Evolutionary conservation across 106 monocot genomes (phyloP).

Genomic region (Hemerocallis citrina): DNA sequence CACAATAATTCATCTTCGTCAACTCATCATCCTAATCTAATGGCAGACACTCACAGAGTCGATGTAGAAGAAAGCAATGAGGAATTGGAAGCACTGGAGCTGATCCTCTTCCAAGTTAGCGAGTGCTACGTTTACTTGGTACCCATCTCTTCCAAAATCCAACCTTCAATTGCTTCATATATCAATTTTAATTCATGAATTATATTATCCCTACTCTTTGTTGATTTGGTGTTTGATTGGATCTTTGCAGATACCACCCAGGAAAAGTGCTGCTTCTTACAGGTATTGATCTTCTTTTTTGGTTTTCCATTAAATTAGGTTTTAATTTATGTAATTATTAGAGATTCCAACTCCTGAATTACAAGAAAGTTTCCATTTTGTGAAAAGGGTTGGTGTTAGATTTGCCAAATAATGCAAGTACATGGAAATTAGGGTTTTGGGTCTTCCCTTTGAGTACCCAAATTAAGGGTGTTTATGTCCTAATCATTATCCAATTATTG

Average conservation of each 20-base stretch:
- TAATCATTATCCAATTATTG: too few species aligned
- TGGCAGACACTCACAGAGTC: neutral
- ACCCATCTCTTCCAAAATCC: neutral
- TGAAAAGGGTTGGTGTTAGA: neutral
- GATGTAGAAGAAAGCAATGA: conserved; percentile 10
- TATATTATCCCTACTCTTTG: neutral
- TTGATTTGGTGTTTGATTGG: conserved; percentile 9
- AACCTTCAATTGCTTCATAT: neutral
- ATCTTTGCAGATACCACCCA: conserved; percentile 64
- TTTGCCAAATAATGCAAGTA: neutral
- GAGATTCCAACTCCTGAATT: neutral
- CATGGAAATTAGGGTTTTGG: neutral
- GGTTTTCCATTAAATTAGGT: neutral
- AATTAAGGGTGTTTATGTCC: too few species aligned
- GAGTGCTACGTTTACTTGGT: conserved; percentile 99
- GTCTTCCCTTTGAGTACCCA: too few species aligned
- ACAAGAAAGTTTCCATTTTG: neutral
- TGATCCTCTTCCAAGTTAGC: conserved; percentile 76
- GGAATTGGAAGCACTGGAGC: conserved; percentile 44
- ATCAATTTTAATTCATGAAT: neutral
- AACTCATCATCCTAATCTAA: conserved; percentile 2
- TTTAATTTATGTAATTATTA: neutral
- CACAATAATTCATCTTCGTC: too few species aligned
- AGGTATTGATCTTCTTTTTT: conserved; percentile 41
- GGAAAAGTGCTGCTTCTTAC: conserved; percentile 88